Percentiles rank a stretch among this genome's conserved stretches.
Evolutionary conservation across 352 stramenopile species (phyloP).

Genomic region (Aphanomyces invadans): DNA sequence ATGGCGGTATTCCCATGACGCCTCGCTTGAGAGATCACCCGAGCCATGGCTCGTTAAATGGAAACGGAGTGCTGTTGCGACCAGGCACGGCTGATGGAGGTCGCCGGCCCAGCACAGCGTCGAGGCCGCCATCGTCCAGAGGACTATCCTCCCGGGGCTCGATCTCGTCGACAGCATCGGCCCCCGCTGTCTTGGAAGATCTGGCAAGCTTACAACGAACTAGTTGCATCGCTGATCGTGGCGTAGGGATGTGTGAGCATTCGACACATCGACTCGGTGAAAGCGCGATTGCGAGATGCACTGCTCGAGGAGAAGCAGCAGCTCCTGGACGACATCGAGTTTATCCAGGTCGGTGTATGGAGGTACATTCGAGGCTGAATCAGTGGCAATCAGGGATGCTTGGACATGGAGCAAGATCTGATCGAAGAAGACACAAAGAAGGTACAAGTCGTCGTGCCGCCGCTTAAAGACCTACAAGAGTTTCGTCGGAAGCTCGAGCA

Average conservation of each 20-base stretch:
- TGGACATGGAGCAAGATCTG: conserved; percentile 81
- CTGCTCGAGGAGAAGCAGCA: conserved; percentile 49
- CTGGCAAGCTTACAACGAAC: conserved; percentile 30
- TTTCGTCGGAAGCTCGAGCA: conserved; percentile 52
- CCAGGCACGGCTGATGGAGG: conserved; percentile 43
- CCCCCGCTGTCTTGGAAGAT: conserved; percentile 50
- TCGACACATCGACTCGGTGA: conserved; percentile 66
- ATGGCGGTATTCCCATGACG: conserved; percentile 32
- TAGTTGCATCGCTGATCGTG: neutral
- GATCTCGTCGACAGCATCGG: conserved; percentile 49
- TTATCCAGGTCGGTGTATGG: conserved; percentile 53
- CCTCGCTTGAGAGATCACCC: conserved; percentile 39
- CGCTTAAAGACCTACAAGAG: conserved; percentile 55
- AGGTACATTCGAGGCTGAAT: neutral
- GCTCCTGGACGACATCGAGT: conserved; percentile 75
- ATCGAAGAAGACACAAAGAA: conserved; percentile 62
- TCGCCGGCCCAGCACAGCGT: conserved; percentile 31
- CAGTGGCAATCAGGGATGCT: conserved; percentile 38
- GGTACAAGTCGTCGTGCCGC: conserved; percentile 36
- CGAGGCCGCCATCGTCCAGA: conserved; percentile 28
- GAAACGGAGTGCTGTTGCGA: conserved; percentile 29
- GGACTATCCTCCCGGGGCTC: conserved; percentile 58
- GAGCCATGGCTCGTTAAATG: conserved; percentile 19
- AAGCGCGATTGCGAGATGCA: conserved; percentile 47
- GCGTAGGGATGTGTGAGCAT: conserved; percentile 37